Base-by-base conservation (phyloP, 306 rosid species). In the Luffa acutangula region DNA sequence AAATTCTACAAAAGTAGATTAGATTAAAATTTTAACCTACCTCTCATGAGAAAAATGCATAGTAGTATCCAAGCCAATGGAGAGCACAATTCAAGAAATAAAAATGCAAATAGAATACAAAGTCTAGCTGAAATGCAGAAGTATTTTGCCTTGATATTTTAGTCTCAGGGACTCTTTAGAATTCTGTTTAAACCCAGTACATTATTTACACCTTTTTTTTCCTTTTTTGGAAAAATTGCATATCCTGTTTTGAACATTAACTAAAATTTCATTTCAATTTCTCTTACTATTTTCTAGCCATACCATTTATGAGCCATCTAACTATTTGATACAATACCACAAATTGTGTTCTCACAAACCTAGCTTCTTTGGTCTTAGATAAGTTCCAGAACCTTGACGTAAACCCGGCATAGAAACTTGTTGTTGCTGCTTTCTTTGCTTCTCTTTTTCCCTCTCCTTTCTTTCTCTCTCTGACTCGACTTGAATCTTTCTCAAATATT, bases 401-500 rank as follows among this genome's bases (percentile, higher is more conserved):
- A 92, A 76, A 78, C 98, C 98, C 2, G 97, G 97, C 80, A 72
- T 89, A 8, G 95, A 86, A 60, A 95, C 83, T 73, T 87, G 89
- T 78, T 95, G 98, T 75, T 91, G 97, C 51, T 85, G 84, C 92
- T 87, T 89, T 11, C 91, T 86, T 86, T 81, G 79, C 86, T 82
- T 89, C 79, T 87, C 81, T 81, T 82, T 90, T 82, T 95, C 97
- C 81, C 78, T 82, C 85, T 81, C 84, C 78, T 87, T 91, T 67
- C 33, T 82, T 83, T 82, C 78, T 82, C 21, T 87, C 88, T 92
- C 98, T 2, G 84, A 67, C 88, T 86, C 91, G 15, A 88, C 93
- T 83, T 92, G 97, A 54, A 77, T 82, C 89, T 91, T 95, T 83
- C 96, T 89, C 83, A 95, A 82, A 83, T 81, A 89, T 83, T 95